phyloP scores from a whole-genome alignment of 2,329 filamentous ascomycete species.

The Trichoderma gracile region DNA sequence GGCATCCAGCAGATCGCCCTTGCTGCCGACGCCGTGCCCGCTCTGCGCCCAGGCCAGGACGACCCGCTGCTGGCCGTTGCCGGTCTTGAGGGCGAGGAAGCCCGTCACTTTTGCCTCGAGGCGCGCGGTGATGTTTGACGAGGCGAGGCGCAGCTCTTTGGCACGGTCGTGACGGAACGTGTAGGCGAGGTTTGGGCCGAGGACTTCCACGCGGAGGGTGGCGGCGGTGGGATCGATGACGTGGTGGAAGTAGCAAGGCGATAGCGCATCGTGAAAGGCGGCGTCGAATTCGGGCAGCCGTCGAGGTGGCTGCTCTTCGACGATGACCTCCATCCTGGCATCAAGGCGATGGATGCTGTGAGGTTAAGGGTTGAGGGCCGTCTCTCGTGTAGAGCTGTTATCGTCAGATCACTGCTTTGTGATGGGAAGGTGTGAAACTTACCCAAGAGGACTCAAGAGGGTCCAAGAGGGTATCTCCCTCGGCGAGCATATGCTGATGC shows the following conservation, averaged over 20 bases:
- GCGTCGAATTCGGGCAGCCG: constrained; percentile 30
- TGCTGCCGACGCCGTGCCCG: constrained; percentile 36
- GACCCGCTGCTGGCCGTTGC: constrained; percentile 27
- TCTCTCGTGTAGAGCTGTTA: not conserved
- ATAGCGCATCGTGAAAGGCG: constrained; percentile 27
- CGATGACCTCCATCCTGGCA: constrained; percentile 3
- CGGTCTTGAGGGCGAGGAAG: constrained; percentile 35
- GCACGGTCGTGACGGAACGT: constrained; percentile 36
- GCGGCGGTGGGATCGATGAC: constrained; percentile 32
- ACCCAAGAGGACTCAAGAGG: not conserved
- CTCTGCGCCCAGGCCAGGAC: constrained; percentile 40
- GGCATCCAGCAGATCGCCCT: constrained; percentile 37
- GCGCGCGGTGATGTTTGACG: constrained; percentile 14
- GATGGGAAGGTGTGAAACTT: not conserved
- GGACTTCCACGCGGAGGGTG: constrained; percentile 35
- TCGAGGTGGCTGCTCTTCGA: not conserved
- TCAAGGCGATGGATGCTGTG: not conserved
- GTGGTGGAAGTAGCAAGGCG: constrained; percentile 39
- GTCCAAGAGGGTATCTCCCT: not conserved
- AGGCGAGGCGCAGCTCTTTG: not conserved
- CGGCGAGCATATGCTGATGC: not conserved
- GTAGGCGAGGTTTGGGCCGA: constrained; percentile 38
- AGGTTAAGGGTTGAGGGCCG: not conserved
- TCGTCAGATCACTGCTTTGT: not conserved
- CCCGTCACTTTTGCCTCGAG: constrained; percentile 38